phyloP scores from a whole-genome alignment of 352 stramenopile species.

The Blastocystis sp. region DNA sequence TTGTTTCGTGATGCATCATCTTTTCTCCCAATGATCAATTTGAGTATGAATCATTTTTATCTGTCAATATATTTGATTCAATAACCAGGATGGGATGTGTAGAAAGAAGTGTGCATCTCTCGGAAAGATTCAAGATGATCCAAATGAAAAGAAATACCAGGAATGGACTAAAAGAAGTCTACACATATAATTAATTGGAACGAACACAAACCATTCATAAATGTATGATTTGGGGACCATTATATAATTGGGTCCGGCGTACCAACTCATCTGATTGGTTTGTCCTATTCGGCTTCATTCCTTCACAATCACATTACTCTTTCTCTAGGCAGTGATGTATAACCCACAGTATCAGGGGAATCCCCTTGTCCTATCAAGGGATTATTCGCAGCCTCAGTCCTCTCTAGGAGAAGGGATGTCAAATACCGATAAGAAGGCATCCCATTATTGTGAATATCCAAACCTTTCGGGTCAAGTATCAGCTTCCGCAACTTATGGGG shows the following conservation, averaged over 20 bases:
- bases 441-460: neutral
- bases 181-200: too few relatives aligned
- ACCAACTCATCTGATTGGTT: slow-evolving; percentile 41
- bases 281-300: slow-evolving; percentile 16
- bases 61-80: too few relatives aligned
- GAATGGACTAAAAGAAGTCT: too few relatives aligned
- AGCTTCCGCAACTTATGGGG: neutral
- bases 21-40: too few relatives aligned
- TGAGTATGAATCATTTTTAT: too few relatives aligned
- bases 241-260: slow-evolving; percentile 23
- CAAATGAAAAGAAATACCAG: too few relatives aligned
- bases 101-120: too few relatives aligned
- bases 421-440: slow-evolving; percentile 10
- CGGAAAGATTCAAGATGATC: too few relatives aligned
- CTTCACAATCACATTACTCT: slow-evolving; percentile 1
- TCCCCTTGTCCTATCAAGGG: neutral
- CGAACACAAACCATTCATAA: slow-evolving; percentile 25
- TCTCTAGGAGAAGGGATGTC: neutral
- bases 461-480: neutral
- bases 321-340: neutral
- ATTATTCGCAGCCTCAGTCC: slow-evolving; percentile 5
- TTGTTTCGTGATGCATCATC: too few relatives aligned
- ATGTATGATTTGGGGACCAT: neutral
- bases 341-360: slow-evolving; percentile 46
- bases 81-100: too few relatives aligned